Evolutionary conservation across 495 filamentous ascomycete species (phyloP).

Genomic region (Penicillium bovifimosum): DNA sequence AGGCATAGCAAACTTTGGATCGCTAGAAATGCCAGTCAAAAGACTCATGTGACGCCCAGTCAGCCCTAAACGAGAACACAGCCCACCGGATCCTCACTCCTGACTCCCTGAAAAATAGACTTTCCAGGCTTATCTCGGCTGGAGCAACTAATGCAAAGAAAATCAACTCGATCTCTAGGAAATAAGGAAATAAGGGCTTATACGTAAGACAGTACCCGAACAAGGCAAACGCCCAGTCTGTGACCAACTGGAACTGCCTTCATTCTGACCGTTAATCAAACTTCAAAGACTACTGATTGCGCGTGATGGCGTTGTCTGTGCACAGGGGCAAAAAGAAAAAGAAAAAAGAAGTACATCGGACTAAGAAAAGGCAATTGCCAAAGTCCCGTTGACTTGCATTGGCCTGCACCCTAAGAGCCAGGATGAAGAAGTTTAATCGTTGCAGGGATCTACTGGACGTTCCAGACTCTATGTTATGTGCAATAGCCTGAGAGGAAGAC

Average conservation of each 20-base stretch:
- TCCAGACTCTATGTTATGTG: neutral
- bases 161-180: neutral
- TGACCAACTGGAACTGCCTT: neutral
- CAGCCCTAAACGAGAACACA: neutral
- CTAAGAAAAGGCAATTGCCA: neutral
- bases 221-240: no score
- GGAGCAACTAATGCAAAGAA: neutral
- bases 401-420: neutral
- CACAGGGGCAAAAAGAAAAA: neutral
- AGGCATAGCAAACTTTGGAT: no score
- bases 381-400: constrained; percentile 2
- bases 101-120: no score
- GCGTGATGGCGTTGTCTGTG: constrained; percentile 3
- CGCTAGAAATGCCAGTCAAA: no score
- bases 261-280: no score
- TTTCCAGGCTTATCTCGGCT: neutral
- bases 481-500: neutral
- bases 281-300: no score
- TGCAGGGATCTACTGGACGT: neutral
- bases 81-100: no score
- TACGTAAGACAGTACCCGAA: no score
- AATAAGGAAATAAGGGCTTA: no score
- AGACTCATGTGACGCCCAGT: neutral
- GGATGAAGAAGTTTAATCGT: neutral
- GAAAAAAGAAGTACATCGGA: neutral